Conservation (phyloP, 2,329 filamentous ascomycete species). For the Apiospora koreana region DNA sequence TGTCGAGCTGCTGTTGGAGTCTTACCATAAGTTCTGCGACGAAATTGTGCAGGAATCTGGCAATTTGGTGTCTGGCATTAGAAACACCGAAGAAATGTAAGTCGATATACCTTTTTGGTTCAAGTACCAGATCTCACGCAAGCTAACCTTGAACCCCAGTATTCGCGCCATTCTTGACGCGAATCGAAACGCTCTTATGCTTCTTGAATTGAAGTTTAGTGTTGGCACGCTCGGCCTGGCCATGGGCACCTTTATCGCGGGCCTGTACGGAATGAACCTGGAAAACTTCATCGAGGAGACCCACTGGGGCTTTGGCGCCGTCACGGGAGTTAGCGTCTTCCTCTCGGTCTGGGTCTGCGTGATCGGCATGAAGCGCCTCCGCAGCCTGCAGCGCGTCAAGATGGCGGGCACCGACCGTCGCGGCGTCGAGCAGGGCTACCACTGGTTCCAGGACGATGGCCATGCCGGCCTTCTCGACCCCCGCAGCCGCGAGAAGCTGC, state of each 20-base stretch:
- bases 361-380: slow-evolving; percentile 81
- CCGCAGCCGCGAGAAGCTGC: slow-evolving; percentile 55
- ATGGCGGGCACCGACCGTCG: slow-evolving; percentile 49
- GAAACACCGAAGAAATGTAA: slow-evolving; percentile 98
- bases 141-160: slow-evolving; percentile 44
- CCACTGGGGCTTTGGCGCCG: slow-evolving; percentile 77
- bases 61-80: slow-evolving; percentile 89
- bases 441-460: slow-evolving; percentile 50
- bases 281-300: slow-evolving; percentile 98
- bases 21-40: slow-evolving; percentile 96
- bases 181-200: slow-evolving; percentile 97
- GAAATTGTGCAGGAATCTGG: slow-evolving; percentile 96
- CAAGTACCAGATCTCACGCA: slow-evolving; percentile 19
- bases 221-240: slow-evolving; percentile 94
- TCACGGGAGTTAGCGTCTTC: slow-evolving; percentile 69
- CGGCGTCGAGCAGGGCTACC: slow-evolving; percentile 29
- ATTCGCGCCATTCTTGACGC: slow-evolving; percentile 97
- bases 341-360: slow-evolving; percentile 78
- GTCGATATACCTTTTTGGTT: slow-evolving; percentile 33
- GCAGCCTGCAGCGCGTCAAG: slow-evolving; percentile 82
- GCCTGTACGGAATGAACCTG: slow-evolving; percentile 99
- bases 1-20: slow-evolving; percentile 94
- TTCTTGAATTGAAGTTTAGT: slow-evolving; percentile 93
- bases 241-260: slow-evolving; percentile 91
- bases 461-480: slow-evolving; percentile 54